phyloP scores from a whole-genome alignment of 1,284 basidiomycete species.

The Phenoliferia sp. region DNA sequence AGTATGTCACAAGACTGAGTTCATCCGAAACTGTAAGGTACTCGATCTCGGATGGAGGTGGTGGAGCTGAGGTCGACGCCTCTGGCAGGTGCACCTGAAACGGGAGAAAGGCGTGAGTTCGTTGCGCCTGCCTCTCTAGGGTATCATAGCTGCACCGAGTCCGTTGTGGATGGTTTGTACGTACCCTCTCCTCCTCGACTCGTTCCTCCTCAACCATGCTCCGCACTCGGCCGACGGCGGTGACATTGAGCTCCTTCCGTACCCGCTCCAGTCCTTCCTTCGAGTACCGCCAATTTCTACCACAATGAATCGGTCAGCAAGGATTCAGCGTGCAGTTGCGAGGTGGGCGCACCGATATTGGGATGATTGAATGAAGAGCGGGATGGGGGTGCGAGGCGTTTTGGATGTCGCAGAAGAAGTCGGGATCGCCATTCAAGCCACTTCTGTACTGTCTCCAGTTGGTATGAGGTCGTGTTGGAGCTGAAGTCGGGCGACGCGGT shows the following conservation, averaged over 20 bases:
- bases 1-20: slow-evolving; percentile 78
- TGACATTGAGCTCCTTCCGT: slow-evolving; percentile 61
- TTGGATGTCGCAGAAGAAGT: neutral
- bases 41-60: slow-evolving; percentile 49
- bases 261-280: slow-evolving; percentile 53
- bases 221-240: slow-evolving; percentile 67
- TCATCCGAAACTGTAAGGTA: slow-evolving; percentile 82
- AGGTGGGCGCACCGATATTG: slow-evolving; percentile 56
- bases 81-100: neutral
- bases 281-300: slow-evolving; percentile 73
- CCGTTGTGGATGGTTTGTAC: too few relatives aligned
- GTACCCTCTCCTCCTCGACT: slow-evolving; percentile 77
- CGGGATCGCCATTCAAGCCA: neutral
- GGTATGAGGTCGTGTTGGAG: too few relatives aligned
- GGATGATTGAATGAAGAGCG: slow-evolving; percentile 72
- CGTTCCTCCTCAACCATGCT: slow-evolving; percentile 67
- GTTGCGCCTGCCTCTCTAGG: neutral
- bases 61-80: slow-evolving; percentile 14
- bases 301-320: neutral
- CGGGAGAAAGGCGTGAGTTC: neutral
- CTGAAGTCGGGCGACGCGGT: neutral
- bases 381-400: slow-evolving; percentile 20
- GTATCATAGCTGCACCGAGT: slow-evolving; percentile 34
- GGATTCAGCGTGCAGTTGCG: neutral
- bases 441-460: too few relatives aligned